Evolutionary conservation across 768 basidiomycete genomes (phyloP).

Genomic region (Peribolospora kevripleyi): DNA sequence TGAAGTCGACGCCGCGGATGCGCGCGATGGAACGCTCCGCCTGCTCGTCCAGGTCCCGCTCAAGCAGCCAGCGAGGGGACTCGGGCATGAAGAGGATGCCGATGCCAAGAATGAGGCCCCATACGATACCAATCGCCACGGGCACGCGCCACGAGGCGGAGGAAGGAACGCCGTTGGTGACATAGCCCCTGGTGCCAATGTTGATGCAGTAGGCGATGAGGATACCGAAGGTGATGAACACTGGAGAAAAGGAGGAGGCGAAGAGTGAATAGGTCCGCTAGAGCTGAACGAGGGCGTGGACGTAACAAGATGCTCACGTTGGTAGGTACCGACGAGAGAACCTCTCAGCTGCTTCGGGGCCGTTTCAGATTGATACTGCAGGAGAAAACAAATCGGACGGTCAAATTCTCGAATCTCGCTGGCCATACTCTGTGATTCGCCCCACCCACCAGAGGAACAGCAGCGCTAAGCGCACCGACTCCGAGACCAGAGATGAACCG

Average conservation of each 20-base stretch:
- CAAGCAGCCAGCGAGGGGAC: slow-evolving; percentile 20
- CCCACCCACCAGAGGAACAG: slow-evolving; percentile 31
- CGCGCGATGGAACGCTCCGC: slow-evolving; percentile 6
- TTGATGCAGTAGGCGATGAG: slow-evolving; percentile 40
- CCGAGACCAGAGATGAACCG: slow-evolving; percentile 28
- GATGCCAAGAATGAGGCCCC: slow-evolving; percentile 35
- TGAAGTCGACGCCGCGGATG: slow-evolving; percentile 1
- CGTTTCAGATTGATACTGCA: slow-evolving; percentile 43
- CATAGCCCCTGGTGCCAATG: slow-evolving; percentile 32
- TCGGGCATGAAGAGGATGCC: slow-evolving; percentile 51
- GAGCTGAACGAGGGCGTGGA: slow-evolving; percentile 28
- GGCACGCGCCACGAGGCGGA: slow-evolving; percentile 38
- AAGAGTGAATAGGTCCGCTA: slow-evolving; percentile 1
- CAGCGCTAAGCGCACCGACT: slow-evolving; percentile 42
- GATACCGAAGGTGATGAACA: slow-evolving; percentile 45
- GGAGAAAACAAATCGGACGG: slow-evolving; percentile 1
- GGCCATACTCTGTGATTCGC: slow-evolving; percentile 9
- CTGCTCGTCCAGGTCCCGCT: slow-evolving; percentile 20
- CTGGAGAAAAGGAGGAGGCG: background rate
- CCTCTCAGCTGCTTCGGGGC: slow-evolving; percentile 49
- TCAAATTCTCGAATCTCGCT: background rate
- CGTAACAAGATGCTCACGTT: slow-evolving; percentile 20
- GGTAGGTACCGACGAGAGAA: slow-evolving; percentile 19
- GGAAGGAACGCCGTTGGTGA: slow-evolving; percentile 17
- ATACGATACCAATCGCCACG: slow-evolving; percentile 37